A percentile compares a stretch with the other conserved stretches of the same genome.
These are phyloP conservation scores for Sutorius australiensis DNA, from an alignment of 768 basidiomycete genomes.

Conservation along the genomic window DNA sequence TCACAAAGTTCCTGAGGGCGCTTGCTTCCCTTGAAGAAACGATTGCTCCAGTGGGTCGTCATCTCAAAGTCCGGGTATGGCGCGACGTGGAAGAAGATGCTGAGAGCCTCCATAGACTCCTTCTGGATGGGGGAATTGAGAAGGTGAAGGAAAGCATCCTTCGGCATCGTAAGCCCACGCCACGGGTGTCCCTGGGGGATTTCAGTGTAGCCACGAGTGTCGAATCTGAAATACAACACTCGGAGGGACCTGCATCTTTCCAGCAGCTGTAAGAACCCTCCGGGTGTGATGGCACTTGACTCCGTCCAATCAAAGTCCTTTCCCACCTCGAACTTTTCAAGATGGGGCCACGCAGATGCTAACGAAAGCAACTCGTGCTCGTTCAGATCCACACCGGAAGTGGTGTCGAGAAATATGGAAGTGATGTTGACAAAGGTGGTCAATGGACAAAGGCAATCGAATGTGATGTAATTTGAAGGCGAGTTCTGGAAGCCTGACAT, in stretches of 20 bases:
- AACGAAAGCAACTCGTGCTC: constrained; percentile 7
- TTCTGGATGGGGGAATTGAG: constrained; percentile 2
- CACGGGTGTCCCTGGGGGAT: constrained; percentile 9
- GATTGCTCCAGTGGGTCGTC: background rate
- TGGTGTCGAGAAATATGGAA: background rate
- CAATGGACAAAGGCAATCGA: constrained; percentile 1
- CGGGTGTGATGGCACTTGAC: constrained; percentile 7
- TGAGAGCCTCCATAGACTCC: constrained; percentile 7
- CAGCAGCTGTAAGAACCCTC: constrained; percentile 9
- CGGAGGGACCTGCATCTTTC: constrained; percentile 13
- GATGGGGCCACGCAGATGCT: constrained; percentile 14
- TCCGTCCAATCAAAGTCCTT: background rate
- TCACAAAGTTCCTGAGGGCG: background rate
- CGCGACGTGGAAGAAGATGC: constrained; percentile 10
- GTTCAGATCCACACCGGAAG: constrained; percentile 2
- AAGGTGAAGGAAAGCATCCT: background rate
- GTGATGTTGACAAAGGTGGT: constrained; percentile 6
- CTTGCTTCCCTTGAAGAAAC: background rate
- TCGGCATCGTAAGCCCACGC: constrained; percentile 4
- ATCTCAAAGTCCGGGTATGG: constrained; percentile 3
- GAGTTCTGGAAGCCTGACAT: background rate
- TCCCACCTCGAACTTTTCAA: constrained; percentile 1
- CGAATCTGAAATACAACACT: background rate
- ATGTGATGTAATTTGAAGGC: background rate
- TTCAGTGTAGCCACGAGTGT: constrained; percentile 8